Base-by-base conservation (phyloP, 2,329 filamentous ascomycete species). In the Cercospora zeina region DNA sequence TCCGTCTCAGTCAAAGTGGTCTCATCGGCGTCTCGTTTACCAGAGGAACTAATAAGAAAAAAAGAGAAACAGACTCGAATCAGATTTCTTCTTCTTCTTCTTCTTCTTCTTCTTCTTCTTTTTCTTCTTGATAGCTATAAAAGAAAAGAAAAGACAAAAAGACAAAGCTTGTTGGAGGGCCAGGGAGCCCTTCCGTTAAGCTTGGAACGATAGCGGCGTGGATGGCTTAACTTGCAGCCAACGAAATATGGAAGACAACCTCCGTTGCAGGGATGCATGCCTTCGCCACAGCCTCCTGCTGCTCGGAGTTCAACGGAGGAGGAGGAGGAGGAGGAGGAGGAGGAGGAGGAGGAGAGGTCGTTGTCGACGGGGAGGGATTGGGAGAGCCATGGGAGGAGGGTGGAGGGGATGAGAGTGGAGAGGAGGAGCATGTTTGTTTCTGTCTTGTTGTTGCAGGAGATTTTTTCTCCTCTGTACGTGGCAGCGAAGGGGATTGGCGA, bases 361-460 rank as follows among this genome's bases (percentile, higher is more conserved):
- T 53, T 30, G n/a, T 36, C 53, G 34, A 42, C 21, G 10, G 54
- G 54, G 3, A 42, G 34, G 14, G 54, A 14, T 3, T 39, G 24
- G 10, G 34, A 36, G 24, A 56, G 54, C 54, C 54, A 56, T 56
- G 36, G 54, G 2, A 56, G 36, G 14, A 56, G 36, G 14, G 36
- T 42, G 2, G 16, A 10, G 7, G 45, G 36, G 36, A 33, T n/a
- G 54, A 56, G 11, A 5, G 54, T 56, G 24, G 54, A n/a, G 36
- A 42, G n/a, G 36, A 42, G n/a, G 34, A 39, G 54, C 54, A 31
- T 56, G 16, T n/a, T 45, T 21, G 51, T 11, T 37, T 4, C 11
- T 54, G n/a, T 34, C 7, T 24, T 14, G 51, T 27, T 37, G 19
- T 10, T 1, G 30, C 31, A 24, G 31, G 27, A 33, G 5, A n/a